Evolutionary conservation across 306 rosid genomes (phyloP).

Genomic region (Fragaria nilgerrensis): DNA sequence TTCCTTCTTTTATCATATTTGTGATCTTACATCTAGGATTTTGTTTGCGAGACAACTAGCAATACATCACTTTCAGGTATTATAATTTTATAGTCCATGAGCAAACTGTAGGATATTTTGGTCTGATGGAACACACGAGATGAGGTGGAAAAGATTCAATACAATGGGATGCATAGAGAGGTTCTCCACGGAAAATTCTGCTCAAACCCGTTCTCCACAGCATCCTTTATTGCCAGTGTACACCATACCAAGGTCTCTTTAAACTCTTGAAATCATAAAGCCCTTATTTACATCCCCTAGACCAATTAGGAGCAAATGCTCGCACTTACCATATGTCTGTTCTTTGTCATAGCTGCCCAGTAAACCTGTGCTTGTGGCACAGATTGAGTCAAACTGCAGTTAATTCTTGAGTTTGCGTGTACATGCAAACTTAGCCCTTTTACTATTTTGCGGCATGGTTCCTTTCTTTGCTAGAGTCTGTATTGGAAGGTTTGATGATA

Average conservation of each 20-base stretch:
- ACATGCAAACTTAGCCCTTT: not conserved
- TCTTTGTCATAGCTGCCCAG: not conserved
- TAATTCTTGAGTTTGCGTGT: not conserved
- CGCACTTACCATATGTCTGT: not conserved
- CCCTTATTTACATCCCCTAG: not conserved
- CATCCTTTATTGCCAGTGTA: not conserved
- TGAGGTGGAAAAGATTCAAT: not conserved
- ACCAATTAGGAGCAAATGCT: not conserved
- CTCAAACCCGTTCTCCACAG: not conserved
- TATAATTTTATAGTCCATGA: not conserved
- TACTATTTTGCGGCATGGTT: not conserved
- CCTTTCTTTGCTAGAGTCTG: not conserved
- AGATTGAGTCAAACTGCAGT: not conserved
- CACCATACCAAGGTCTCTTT: not conserved
- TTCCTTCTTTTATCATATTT: not conserved
- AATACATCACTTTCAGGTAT: not conserved
- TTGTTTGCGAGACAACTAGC: not conserved
- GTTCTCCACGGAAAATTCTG: not conserved
- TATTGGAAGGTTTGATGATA: not conserved
- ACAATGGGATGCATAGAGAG: not conserved
- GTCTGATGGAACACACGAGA: not conserved
- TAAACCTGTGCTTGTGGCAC: not conserved
- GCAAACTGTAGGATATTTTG: not conserved
- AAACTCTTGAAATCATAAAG: not conserved
- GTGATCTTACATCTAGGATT: not conserved